Evolutionary conservation across 768 basidiomycete species (phyloP).

Genomic region (Polyporus arcularius): DNA sequence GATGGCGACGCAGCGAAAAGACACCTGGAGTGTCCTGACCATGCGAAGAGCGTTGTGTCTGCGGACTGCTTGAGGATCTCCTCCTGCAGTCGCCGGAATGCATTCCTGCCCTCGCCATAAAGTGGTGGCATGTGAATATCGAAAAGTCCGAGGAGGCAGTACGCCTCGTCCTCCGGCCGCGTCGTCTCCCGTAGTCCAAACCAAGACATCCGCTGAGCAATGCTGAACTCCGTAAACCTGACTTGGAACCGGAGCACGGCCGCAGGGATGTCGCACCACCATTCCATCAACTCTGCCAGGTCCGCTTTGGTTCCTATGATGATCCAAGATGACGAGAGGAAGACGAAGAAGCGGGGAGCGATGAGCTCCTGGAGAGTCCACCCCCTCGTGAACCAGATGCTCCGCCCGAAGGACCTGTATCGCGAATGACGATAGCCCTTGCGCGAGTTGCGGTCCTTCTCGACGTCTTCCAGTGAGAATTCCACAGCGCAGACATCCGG

Average conservation of each 20-base stretch:
- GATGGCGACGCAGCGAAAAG: too few relatives aligned
- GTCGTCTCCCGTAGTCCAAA: neutral
- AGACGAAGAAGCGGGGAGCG: neutral
- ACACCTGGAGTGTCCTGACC: neutral
- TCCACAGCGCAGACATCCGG: neutral
- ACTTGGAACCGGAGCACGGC: neutral
- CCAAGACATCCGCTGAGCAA: slow-evolving; percentile 1
- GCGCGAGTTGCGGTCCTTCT: too few relatives aligned
- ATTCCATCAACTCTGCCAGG: neutral
- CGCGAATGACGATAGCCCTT: too few relatives aligned
- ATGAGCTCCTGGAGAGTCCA: neutral
- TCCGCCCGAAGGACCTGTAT: neutral
- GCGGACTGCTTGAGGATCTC: neutral
- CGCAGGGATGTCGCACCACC: neutral
- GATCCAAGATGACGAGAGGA: neutral
- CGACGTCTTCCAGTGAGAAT: too few relatives aligned
- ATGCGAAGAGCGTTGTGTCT: neutral
- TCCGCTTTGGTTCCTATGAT: neutral
- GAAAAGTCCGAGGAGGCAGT: slow-evolving; percentile 1
- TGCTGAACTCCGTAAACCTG: neutral
- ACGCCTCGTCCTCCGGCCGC: neutral
- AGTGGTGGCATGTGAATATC: neutral
- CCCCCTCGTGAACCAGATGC: neutral
- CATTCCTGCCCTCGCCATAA: neutral
- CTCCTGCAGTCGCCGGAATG: neutral